Evolutionary conservation across 768 basidiomycete species (phyloP).

Genomic region (Omphalotus guepiniiformis): DNA sequence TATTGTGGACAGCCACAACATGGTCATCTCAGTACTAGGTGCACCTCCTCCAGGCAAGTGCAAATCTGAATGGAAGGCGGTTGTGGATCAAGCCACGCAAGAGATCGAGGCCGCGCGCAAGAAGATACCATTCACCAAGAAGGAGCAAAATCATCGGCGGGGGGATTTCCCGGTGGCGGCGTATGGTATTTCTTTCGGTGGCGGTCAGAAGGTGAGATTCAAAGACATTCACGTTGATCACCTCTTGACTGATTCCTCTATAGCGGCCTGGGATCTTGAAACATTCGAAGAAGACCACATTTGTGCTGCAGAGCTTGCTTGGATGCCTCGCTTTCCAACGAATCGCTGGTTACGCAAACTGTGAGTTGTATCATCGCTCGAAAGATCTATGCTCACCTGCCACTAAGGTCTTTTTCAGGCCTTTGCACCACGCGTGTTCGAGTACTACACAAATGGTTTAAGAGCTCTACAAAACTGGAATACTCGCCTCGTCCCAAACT

Average conservation of each 20-base stretch:
- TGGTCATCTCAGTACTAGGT: too few species aligned
- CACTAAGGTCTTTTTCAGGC: not conserved
- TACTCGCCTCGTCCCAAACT: not conserved
- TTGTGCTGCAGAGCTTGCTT: not conserved
- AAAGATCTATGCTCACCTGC: not conserved
- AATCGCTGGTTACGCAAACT: not conserved
- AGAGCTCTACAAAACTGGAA: not conserved
- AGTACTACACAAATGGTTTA: not conserved
- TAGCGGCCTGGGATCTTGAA: not conserved
- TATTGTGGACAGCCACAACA: too few species aligned
- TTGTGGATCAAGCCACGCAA: too few species aligned
- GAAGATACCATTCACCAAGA: not conserved
- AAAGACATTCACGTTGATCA: not conserved
- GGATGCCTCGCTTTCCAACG: not conserved
- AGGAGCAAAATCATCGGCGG: not conserved
- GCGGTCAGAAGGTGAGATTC: not conserved
- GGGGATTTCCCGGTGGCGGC: not conserved
- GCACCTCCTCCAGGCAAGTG: too few species aligned
- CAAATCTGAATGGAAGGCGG: too few species aligned
- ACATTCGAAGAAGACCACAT: not conserved
- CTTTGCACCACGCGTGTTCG: not conserved
- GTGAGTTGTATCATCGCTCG: not conserved
- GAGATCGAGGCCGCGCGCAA: not conserved
- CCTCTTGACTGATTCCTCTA: not conserved
- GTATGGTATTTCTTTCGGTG: conserved; percentile 2